Conservation (phyloP, 129 eudicot species). For the Arctium lappa region DNA sequence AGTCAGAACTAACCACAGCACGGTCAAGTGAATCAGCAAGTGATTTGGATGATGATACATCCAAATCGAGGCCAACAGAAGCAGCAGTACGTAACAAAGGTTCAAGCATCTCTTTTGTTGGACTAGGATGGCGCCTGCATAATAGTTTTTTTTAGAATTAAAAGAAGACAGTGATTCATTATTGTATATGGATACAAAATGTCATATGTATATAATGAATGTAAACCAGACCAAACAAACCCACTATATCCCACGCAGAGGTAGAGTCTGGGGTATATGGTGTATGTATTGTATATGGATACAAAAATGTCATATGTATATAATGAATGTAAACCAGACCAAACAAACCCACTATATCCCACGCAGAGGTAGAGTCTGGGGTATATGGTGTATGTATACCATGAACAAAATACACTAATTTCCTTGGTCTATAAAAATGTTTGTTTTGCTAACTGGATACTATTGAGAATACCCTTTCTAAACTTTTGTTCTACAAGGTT, state of each 20-base stretch:
- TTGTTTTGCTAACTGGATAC: no score
- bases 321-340: no score
- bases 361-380: no score
- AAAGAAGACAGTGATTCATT: not conserved
- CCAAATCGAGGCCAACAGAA: slow-evolving; percentile 81
- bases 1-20: slow-evolving; percentile 66
- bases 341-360: no score
- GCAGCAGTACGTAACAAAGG: slow-evolving; percentile 92
- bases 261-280: no score
- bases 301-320: not conserved
- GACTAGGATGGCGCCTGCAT: slow-evolving; percentile 95
- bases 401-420: no score
- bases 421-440: no score
- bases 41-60: slow-evolving; percentile 91
- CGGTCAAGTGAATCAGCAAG: slow-evolving; percentile 97
- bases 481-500: no score
- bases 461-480: no score
- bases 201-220: not conserved
- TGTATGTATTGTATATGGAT: not conserved
- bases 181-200: not conserved
- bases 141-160: not conserved
- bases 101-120: slow-evolving; percentile 97
- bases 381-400: not conserved
- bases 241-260: no score
- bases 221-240: no score